phyloP scores from a whole-genome alignment of 306 rosid species.

The Rubus idaeus region DNA sequence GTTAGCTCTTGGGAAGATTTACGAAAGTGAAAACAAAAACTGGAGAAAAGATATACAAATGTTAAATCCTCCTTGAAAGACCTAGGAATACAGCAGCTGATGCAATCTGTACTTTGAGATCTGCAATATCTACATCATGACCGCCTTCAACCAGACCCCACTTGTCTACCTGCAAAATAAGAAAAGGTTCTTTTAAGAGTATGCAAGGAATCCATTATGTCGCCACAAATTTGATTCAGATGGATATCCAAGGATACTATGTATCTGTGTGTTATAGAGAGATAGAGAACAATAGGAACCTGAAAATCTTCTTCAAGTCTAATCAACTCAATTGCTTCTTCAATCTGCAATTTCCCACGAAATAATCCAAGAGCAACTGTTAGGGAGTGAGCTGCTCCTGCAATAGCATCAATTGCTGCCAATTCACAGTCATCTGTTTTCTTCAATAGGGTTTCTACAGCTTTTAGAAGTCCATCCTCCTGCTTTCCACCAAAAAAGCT shows the following conservation, averaged over 20 bases:
- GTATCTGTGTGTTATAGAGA: background rate
- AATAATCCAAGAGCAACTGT: conserved; percentile 60
- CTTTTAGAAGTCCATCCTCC: conserved; percentile 65
- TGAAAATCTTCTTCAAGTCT: conserved; percentile 95
- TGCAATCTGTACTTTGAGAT: conserved; percentile 75
- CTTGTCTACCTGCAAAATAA: conserved; percentile 60
- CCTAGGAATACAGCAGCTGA: conserved; percentile 76
- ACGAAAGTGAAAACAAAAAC: background rate
- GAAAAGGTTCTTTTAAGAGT: background rate
- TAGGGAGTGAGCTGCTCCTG: conserved; percentile 76
- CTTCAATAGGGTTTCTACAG: conserved; percentile 57
- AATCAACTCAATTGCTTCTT: conserved; percentile 76
- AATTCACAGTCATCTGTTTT: conserved; percentile 77
- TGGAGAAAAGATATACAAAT: background rate
- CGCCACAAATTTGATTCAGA: background rate
- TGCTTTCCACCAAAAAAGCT: conserved; percentile 81
- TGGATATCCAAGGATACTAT: background rate
- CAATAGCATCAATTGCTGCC: conserved; percentile 82
- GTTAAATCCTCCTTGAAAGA: conserved; percentile 60
- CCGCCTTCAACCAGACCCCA: conserved; percentile 99
- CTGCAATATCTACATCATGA: conserved; percentile 93
- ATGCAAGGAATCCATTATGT: background rate
- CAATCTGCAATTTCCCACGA: conserved; percentile 63
- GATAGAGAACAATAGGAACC: conserved; percentile 38
- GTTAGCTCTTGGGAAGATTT: conserved; percentile 27